These are phyloP conservation scores for Grammothele lineata DNA, from an alignment of 768 basidiomycete genomes.

Conservation along the genomic window DNA sequence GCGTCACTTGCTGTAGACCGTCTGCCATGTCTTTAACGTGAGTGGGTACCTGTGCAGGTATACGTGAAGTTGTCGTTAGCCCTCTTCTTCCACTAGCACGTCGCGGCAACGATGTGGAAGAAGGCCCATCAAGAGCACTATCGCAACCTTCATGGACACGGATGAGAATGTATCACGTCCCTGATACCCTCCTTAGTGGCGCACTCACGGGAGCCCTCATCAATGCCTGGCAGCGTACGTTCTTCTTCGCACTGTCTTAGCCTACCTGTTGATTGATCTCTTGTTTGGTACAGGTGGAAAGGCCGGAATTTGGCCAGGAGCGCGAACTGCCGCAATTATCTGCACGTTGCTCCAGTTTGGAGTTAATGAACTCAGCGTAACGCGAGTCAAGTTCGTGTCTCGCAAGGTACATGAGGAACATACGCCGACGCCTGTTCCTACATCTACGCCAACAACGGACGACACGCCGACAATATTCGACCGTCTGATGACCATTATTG, in stretches of 20 bases:
- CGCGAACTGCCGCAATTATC: slow-evolving; percentile 51
- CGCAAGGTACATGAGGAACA: slow-evolving; percentile 20
- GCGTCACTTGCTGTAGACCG: no score
- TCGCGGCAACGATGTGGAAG: no score
- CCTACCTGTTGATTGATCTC: no score
- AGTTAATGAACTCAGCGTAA: slow-evolving; percentile 64
- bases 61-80: slow-evolving; percentile 72
- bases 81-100: slow-evolving; percentile 58
- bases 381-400: slow-evolving; percentile 55
- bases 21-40: no score
- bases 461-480: slow-evolving; percentile 26
- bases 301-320: slow-evolving; percentile 55
- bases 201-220: slow-evolving; percentile 59
- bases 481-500: slow-evolving; percentile 41
- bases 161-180: slow-evolving; percentile 52
- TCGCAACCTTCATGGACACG: slow-evolving; percentile 47
- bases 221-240: slow-evolving; percentile 58
- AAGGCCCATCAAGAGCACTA: no score
- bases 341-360: slow-evolving; percentile 63
- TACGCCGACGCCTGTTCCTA: neutral
- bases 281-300: no score
- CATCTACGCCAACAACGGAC: neutral
- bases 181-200: slow-evolving; percentile 75
- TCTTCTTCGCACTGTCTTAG: no score
- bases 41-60: slow-evolving; percentile 52